A percentile compares a stretch with the other conserved stretches of the same genome.
phyloP scores from a whole-genome alignment of 805 yeast species.

The Wickerhamomyces strasburgensis region DNA sequence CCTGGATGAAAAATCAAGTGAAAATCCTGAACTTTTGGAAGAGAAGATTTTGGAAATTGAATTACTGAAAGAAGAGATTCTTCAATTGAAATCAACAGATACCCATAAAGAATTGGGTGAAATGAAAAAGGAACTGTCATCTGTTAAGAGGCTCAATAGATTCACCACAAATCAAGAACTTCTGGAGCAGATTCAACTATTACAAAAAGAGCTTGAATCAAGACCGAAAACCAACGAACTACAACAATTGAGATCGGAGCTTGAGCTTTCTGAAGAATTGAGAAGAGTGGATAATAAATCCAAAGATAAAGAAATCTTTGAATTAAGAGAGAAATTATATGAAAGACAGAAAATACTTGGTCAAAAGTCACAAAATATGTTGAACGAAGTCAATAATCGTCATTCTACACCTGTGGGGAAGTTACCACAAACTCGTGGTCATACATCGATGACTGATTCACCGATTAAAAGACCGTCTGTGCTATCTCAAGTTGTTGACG shows the following conservation, averaged over 20 bases:
- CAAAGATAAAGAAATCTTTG: conserved; percentile 22
- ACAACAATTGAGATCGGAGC: conserved; percentile 40
- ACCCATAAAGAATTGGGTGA: conserved; percentile 1
- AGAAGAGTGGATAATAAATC: conserved; percentile 26
- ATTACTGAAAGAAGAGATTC: conserved; percentile 20
- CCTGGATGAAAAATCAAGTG: conserved; percentile 6
- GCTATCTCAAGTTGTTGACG: conserved; percentile 28
- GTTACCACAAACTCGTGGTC: not conserved
- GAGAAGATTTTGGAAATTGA: conserved; percentile 23
- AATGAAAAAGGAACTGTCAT: conserved; percentile 6
- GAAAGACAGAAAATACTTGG: not conserved
- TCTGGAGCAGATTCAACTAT: conserved; percentile 16
- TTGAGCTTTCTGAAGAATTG: conserved; percentile 35
- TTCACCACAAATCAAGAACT: conserved; percentile 24
- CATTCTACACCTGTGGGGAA: conserved; percentile 1
- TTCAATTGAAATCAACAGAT: conserved; percentile 11
- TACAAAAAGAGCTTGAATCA: conserved; percentile 23
- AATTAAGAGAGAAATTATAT: conserved; percentile 16
- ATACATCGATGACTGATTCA: not conserved
- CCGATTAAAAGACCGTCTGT: conserved; percentile 21
- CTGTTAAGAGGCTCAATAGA: conserved; percentile 8
- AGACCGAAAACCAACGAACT: conserved; percentile 40
- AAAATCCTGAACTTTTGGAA: conserved; percentile 15
- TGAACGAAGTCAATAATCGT: not conserved
- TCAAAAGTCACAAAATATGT: conserved; percentile 2